Evolutionary conservation across 257 asterid genomes (phyloP).

Genomic region (Solanum tarijense): DNA sequence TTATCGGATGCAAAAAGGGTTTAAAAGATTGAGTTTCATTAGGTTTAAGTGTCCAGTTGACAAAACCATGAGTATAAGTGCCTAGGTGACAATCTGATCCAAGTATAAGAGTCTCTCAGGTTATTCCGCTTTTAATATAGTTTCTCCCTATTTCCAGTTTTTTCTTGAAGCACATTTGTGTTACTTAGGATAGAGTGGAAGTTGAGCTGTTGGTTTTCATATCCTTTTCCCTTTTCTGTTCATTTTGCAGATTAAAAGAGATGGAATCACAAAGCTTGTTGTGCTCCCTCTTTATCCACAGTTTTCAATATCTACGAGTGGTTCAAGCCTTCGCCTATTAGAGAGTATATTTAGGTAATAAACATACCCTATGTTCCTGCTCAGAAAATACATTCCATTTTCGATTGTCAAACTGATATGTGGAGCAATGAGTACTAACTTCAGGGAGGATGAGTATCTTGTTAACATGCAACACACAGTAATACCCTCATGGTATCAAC

Average conservation of each 20-base stretch:
- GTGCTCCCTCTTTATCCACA: conserved; percentile 99
- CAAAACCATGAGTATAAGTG: not conserved
- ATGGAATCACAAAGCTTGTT: conserved; percentile 81
- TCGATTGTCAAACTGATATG: conserved; percentile 2
- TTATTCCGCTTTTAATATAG: not conserved
- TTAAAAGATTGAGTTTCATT: not conserved
- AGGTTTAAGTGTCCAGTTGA: not conserved
- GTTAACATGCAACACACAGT: conserved; percentile 99
- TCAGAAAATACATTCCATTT: not conserved
- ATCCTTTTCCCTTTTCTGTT: not conserved
- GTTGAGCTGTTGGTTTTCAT: not conserved
- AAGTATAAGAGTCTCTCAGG: not conserved
- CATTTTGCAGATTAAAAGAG: conserved; percentile 59
- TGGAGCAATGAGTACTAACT: conserved; percentile 13
- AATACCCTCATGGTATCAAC: conserved; percentile 99
- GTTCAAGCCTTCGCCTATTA: conserved; percentile 94
- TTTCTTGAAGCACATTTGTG: not conserved
- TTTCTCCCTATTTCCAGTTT: not conserved
- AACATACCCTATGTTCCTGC: not conserved
- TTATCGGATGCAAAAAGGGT: not conserved
- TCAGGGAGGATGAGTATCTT: conserved; percentile 95
- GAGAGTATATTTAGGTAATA: conserved; percentile 84
- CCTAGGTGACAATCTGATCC: not conserved
- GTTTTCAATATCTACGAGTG: conserved; percentile 97
- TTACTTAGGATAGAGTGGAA: not conserved